These are phyloP conservation scores for Starmerella ratchasimensis DNA, from an alignment of 805 yeast species.

Conservation along the genomic window DNA sequence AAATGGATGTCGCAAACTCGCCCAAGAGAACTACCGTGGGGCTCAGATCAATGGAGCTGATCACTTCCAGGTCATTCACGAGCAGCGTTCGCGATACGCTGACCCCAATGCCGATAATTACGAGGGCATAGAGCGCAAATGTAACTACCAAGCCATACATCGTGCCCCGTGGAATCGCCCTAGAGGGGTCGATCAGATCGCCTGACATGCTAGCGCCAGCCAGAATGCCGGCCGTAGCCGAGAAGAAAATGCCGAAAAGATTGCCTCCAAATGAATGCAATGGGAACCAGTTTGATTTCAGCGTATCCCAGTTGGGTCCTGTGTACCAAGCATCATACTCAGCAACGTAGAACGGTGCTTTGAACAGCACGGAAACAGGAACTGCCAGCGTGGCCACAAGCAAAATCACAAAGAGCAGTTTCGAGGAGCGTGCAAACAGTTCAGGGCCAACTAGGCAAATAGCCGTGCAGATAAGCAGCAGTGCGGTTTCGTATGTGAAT, in stretches of 20 bases:
- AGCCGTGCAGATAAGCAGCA: slow-evolving; percentile 57
- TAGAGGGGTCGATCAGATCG: slow-evolving; percentile 71
- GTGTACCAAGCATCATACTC: slow-evolving; percentile 35
- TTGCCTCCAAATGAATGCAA: slow-evolving; percentile 26
- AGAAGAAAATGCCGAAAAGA: slow-evolving; percentile 89
- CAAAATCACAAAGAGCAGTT: slow-evolving; percentile 52
- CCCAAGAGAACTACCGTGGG: slow-evolving; percentile 64
- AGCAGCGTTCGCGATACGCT: slow-evolving; percentile 70
- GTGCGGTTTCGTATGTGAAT: slow-evolving; percentile 54
- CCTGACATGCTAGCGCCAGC: slow-evolving; percentile 99
- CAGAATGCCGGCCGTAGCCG: slow-evolving; percentile 96
- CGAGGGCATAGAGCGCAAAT: slow-evolving; percentile 61
- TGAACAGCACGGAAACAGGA: slow-evolving; percentile 62
- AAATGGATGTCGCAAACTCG: slow-evolving; percentile 81
- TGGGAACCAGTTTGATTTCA: slow-evolving; percentile 57
- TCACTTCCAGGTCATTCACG: slow-evolving; percentile 65
- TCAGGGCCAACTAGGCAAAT: slow-evolving; percentile 71
- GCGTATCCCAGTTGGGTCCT: slow-evolving; percentile 60
- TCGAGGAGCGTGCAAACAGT: slow-evolving; percentile 71
- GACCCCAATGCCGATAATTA: slow-evolving; percentile 65
- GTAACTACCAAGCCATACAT: slow-evolving; percentile 69
- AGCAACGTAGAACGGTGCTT: slow-evolving; percentile 38
- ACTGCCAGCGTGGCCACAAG: slow-evolving; percentile 63
- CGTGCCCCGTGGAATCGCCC: slow-evolving; percentile 88
- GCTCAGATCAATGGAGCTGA: slow-evolving; percentile 65